Evolutionary conservation across 805 yeast species (phyloP), one percentile per base, ranked within the genome.

Genomic region (Starmera dryadoides): DNA sequence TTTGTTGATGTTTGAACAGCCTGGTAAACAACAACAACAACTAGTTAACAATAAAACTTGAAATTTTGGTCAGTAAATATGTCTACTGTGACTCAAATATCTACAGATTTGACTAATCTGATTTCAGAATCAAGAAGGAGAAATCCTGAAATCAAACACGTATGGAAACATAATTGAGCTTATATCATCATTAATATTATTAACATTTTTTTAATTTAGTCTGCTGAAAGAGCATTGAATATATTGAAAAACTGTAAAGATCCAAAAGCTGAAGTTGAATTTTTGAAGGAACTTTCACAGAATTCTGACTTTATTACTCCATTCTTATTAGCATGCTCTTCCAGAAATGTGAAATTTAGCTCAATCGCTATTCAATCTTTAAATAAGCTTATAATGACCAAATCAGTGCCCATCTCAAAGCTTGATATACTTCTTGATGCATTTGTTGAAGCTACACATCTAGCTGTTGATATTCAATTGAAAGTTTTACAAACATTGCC

Each of bases 401-500:
- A 63, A 8, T 70, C 79, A 2, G 62, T 91, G 10, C 79, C 89
- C 0, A 61, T 66, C 1, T 61, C 65, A 3, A 68, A 75, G 34
- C 51, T 81, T 16, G 68, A 68, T 16, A 71, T 71, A 6, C 68
- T 91, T 6, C 61, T 91, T 17, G 81, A 77, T 30, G 79, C 88
- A 0, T 67, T 87, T 26, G 67, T 71, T 25, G 89, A 85, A 41
- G 86, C 94, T 0, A 75, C 91, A 0, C 79, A 79, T 49, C 64
- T 84, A 12, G 84, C 93, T 0, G 69, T 77, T 20, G 97, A 89
- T 32, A 81, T 86, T 34, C 97, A 91, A 59, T 69, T 93, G 45
- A 86, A 88, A 53, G 80, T 88, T 11, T 62, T 91, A 30, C 98
- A 91, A 62, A 68, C 86, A 11, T 66, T 91, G 18, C 96, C 97